A percentile compares a stretch with the other conserved stretches of the same genome.
Evolutionary conservation across 371 early-diverging fungal species (phyloP).

Genomic region (Apophysomyces elegans): DNA sequence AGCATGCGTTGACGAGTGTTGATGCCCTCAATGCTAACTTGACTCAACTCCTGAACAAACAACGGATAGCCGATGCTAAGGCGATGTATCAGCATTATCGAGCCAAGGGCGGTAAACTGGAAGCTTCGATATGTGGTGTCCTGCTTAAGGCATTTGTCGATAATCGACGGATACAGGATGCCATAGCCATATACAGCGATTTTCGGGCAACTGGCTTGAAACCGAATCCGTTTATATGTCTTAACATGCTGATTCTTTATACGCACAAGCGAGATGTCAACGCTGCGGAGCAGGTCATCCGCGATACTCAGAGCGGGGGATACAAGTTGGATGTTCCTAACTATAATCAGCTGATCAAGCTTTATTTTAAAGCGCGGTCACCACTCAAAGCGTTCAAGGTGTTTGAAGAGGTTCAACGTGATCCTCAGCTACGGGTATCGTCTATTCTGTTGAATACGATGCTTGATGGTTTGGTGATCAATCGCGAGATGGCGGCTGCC

Average conservation of each 20-base stretch:
- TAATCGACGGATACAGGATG: slow-evolving; percentile 29
- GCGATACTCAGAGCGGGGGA: slow-evolving; percentile 32
- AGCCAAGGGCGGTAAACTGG: slow-evolving; percentile 18
- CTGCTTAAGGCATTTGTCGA: slow-evolving; percentile 43
- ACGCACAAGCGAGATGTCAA: slow-evolving; percentile 35
- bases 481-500: slow-evolving; percentile 40
- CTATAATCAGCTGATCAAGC: slow-evolving; percentile 49
- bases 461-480: slow-evolving; percentile 51
- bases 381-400: slow-evolving; percentile 35
- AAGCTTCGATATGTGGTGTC: slow-evolving; percentile 37
- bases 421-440: slow-evolving; percentile 34
- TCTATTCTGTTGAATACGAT: slow-evolving; percentile 48
- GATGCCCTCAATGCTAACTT: slow-evolving; percentile 38
- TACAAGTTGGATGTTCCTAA: slow-evolving; percentile 31
- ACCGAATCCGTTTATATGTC: slow-evolving; percentile 35
- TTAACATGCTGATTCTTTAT: slow-evolving; percentile 36
- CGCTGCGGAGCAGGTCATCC: slow-evolving; percentile 34
- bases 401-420: slow-evolving; percentile 39
- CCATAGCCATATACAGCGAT: slow-evolving; percentile 33
- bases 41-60: slow-evolving; percentile 30
- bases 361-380: slow-evolving; percentile 39
- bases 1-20: slow-evolving; percentile 29
- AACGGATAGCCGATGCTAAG: slow-evolving; percentile 23
- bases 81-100: slow-evolving; percentile 28
- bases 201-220: slow-evolving; percentile 30